Base-by-base conservation (phyloP, 2,329 filamentous ascomycete genomes). In the Raffaelea arxii region DNA sequence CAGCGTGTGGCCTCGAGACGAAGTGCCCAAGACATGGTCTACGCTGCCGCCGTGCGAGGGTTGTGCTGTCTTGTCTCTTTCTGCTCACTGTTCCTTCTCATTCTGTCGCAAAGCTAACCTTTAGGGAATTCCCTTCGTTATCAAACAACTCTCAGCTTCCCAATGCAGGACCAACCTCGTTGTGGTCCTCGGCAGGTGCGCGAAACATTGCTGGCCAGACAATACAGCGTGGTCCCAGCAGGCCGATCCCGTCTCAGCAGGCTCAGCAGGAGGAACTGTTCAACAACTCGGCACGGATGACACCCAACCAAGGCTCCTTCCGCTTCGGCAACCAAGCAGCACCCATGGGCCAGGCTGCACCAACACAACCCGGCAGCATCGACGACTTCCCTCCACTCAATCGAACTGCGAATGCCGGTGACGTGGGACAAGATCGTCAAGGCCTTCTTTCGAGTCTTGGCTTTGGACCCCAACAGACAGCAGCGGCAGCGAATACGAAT, bases 371-470 rank as follows among this genome's bases (percentile, higher is more conserved):
- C 3, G 71, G 60, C 45, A 70, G 65, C 46, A 69, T 70, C 38
- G 79, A 82, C 43, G 79, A 82, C 18, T 82, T 82, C 46, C 78
- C 78, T 6, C 78, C 79, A 18, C 59, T 82, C 46, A 80, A 75
- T 53, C 66, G 76, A 50, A 72, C 72, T 38, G 67, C 66, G 27
- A 77, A 74, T 51, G 40, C 49, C 7, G 75, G 76, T 21, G 77
- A 82, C 25, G 72, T 80, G 44, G 71, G 69, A 9, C 73, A 75
- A 50, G 77, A 80, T 49, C 72, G 76, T 30, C 63, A 67, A 22
- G 73, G 62, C 52, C 52, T 79, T 46, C 72, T 79, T 65, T 71
- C 72, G 22, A 72, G 69, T 40, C 55, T 78, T 44, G 72, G 71
- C 6, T 80, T 81, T 49, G 70, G 69, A 36, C 62, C 69, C 21